Evolutionary conservation across 169 alveolate species (phyloP).

Genomic region (Amoebophrya sp.): DNA sequence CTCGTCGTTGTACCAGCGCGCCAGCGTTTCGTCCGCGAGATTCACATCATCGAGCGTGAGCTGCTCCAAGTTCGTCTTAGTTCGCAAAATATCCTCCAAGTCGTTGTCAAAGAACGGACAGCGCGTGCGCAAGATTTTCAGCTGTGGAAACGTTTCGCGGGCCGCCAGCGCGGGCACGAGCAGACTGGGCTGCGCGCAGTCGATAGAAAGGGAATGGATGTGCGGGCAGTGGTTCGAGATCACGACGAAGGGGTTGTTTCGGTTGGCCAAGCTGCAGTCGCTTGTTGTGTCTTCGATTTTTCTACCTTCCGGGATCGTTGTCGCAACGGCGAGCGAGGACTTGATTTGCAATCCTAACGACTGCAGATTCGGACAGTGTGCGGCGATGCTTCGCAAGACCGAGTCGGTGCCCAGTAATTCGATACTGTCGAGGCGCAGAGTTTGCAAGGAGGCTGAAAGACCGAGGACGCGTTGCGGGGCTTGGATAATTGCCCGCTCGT

Average conservation of each 20-base stretch:
- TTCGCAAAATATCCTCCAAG: background rate
- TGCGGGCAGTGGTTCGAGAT: background rate
- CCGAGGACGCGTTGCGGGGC: background rate
- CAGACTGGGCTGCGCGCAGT: background rate
- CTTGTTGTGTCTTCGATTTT: no score
- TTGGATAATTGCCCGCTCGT: background rate
- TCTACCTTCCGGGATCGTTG: no score
- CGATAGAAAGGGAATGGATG: background rate
- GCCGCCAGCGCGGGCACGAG: background rate
- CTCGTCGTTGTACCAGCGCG: no score
- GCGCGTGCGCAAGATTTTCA: background rate
- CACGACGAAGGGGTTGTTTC: background rate
- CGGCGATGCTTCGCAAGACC: background rate
- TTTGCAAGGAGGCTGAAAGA: background rate
- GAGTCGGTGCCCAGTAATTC: background rate
- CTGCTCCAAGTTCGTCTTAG: background rate
- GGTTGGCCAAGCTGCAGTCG: no score
- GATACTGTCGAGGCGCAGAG: background rate
- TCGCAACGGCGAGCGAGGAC: no score
- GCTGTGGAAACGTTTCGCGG: background rate
- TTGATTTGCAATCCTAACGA: background rate
- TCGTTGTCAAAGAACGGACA: slow-evolving; percentile 3
- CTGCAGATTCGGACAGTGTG: background rate
- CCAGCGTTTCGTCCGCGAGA: background rate
- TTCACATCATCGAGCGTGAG: background rate